Evolutionary conservation across 2,329 filamentous ascomycete genomes (phyloP).

Genomic region (Huntiella savannae): DNA sequence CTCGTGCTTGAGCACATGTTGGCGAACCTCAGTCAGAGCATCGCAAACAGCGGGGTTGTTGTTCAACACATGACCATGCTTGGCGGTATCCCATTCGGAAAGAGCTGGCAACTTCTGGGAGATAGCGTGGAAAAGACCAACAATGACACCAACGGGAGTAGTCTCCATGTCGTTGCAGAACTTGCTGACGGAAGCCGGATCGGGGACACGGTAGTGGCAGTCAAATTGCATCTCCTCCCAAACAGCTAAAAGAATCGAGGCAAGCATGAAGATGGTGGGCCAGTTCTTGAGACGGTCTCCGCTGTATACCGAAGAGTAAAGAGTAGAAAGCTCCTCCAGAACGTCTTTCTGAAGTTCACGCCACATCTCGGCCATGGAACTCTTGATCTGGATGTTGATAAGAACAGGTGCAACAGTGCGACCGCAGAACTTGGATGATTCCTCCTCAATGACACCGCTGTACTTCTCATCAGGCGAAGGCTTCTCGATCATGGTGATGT

Average conservation of each 20-base stretch:
- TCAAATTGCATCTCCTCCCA: conserved; percentile 99
- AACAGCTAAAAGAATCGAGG: conserved; percentile 76
- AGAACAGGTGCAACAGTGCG: conserved; percentile 89
- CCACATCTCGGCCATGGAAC: conserved; percentile 94
- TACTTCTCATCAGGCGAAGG: conserved; percentile 61
- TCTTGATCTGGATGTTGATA: conserved; percentile 99
- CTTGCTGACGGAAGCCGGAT: conserved; percentile 68
- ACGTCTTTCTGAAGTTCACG: conserved; percentile 92
- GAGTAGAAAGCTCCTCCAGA: conserved; percentile 71
- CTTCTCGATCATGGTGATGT: conserved; percentile 87
- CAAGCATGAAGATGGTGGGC: conserved; percentile 96
- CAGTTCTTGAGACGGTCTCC: conserved; percentile 96
- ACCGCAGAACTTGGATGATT: conserved; percentile 70
- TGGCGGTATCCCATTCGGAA: conserved; percentile 80
- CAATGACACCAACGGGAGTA: conserved; percentile 86
- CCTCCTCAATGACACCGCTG: conserved; percentile 69
- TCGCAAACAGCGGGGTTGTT: conserved; percentile 86
- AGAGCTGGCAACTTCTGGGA: conserved; percentile 89
- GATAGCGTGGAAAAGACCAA: conserved; percentile 92
- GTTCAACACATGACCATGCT: conserved; percentile 77
- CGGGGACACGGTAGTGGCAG: conserved; percentile 84
- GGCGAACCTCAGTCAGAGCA: conserved; percentile 86
- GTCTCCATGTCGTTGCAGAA: conserved; percentile 96
- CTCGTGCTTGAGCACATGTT: conserved; percentile 86
- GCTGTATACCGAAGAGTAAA: conserved; percentile 96